Conservation (phyloP, 768 basidiomycete species). For the Agaricus bisporus region DNA sequence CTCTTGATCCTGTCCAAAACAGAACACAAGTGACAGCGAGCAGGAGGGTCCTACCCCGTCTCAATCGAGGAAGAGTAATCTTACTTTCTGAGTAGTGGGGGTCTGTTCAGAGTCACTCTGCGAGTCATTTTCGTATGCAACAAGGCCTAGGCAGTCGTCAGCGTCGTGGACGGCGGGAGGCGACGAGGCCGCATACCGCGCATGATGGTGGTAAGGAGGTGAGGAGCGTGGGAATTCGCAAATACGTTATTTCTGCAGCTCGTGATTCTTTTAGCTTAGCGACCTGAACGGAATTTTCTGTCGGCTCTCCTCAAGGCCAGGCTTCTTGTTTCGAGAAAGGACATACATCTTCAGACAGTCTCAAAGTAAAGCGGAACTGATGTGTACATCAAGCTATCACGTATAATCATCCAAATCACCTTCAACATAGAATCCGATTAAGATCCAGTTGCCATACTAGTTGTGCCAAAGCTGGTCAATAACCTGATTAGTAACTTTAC, state of each 20-base stretch:
- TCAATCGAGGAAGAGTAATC: slow-evolving; percentile 34
- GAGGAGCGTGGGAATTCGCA: too few relatives aligned
- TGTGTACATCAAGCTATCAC: not conserved
- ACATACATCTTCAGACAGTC: too few relatives aligned
- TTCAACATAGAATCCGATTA: not conserved
- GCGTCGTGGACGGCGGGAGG: not conserved
- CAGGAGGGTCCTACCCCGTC: slow-evolving; percentile 57
- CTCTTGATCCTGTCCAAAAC: slow-evolving; percentile 59
- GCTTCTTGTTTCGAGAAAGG: too few relatives aligned
- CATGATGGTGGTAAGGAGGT: slow-evolving; percentile 15
- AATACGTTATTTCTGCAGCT: too few relatives aligned
- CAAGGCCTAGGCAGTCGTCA: slow-evolving; percentile 37
- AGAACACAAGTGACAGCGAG: slow-evolving; percentile 43
- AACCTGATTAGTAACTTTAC: not conserved
- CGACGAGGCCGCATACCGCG: slow-evolving; percentile 14
- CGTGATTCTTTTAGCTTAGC: too few relatives aligned
- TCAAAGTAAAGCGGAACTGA: too few relatives aligned
- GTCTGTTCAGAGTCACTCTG: slow-evolving; percentile 48
- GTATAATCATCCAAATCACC: not conserved
- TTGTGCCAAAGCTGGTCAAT: not conserved
- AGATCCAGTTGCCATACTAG: slow-evolving; percentile 2
- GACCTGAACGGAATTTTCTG: too few relatives aligned
- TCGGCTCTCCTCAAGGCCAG: too few relatives aligned
- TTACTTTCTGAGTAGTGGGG: slow-evolving; percentile 51
- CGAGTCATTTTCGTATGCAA: slow-evolving; percentile 61